phyloP scores from a whole-genome alignment of 2,329 filamentous ascomycete species.

The Sporothrix luriei region DNA sequence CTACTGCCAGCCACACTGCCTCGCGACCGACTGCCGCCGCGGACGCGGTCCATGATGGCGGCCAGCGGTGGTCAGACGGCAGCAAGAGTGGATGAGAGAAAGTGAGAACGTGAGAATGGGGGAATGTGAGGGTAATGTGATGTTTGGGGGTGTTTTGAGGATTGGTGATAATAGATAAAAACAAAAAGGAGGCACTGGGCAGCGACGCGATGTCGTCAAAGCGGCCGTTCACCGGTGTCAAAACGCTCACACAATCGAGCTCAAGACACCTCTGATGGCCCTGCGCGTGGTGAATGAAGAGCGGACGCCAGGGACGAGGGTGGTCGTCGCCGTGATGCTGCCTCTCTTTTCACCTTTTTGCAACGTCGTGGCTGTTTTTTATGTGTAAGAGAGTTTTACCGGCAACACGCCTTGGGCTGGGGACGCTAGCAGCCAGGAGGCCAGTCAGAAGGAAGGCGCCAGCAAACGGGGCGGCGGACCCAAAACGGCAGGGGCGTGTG shows the following conservation, averaged over 20 bases:
- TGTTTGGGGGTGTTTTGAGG: not conserved
- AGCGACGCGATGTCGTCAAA: not conserved
- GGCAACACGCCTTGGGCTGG: slow-evolving; percentile 25
- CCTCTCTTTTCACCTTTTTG: not conserved
- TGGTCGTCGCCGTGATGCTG: not conserved
- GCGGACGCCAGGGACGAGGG: not conserved
- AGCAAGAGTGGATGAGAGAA: not conserved
- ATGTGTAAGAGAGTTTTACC: slow-evolving; percentile 34
- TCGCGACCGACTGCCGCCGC: slow-evolving; percentile 37
- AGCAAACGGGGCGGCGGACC: slow-evolving; percentile 24
- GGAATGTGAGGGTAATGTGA: not conserved
- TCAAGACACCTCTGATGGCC: not conserved
- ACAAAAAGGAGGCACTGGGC: not conserved
- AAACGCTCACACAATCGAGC: not conserved
- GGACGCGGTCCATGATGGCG: slow-evolving; percentile 34
- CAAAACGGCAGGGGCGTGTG: not conserved
- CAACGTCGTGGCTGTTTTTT: slow-evolving; percentile 31
- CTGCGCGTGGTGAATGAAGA: not conserved
- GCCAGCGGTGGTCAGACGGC: not conserved
- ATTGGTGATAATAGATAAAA: not conserved
- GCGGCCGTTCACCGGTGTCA: not conserved
- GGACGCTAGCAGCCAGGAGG: slow-evolving; percentile 19
- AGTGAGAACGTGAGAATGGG: not conserved
- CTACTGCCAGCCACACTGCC: slow-evolving; percentile 32
- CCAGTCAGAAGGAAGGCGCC: slow-evolving; percentile 21